Conservation (phyloP, 2,329 filamentous ascomycete genomes). For the Ilyonectria destructans region DNA sequence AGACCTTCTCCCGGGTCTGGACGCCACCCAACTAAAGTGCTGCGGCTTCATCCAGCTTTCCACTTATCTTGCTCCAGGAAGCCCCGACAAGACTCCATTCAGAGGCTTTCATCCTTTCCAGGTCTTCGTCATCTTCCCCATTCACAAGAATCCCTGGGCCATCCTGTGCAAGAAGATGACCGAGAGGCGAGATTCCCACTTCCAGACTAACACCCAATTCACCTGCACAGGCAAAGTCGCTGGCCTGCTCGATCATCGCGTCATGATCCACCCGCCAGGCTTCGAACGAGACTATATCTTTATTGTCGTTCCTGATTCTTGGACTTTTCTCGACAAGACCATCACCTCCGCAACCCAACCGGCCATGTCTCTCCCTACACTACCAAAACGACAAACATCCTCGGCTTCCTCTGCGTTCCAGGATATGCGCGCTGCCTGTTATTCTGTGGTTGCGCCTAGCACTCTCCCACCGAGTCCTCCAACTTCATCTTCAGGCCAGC, state of each 20-base stretch:
- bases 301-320: constrained; percentile 11
- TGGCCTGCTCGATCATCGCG: constrained; percentile 1
- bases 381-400: constrained; percentile 19
- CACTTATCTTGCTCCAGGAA: background rate
- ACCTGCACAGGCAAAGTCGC: constrained; percentile 9
- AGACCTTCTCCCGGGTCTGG: background rate
- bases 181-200: background rate
- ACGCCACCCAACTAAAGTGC: background rate
- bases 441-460: constrained; percentile 19
- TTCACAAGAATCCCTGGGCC: constrained; percentile 8
- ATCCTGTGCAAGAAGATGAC: constrained; percentile 5
- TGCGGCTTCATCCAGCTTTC: background rate
- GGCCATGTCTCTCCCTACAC: constrained; percentile 1
- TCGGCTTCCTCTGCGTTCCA: constrained; percentile 21
- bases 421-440: constrained; percentile 21
- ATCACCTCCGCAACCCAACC: background rate
- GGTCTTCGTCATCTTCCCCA: constrained; percentile 14
- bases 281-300: constrained; percentile 8
- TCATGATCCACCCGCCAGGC: background rate
- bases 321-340: constrained; percentile 12
- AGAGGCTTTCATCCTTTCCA: constrained; percentile 2
- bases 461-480: constrained; percentile 18
- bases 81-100: constrained; percentile 9
- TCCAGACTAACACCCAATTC: background rate
- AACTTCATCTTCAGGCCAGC: constrained; percentile 1